Base-by-base conservation (phyloP, 2,329 filamentous ascomycete genomes). In the Alternaria postmessia region DNA sequence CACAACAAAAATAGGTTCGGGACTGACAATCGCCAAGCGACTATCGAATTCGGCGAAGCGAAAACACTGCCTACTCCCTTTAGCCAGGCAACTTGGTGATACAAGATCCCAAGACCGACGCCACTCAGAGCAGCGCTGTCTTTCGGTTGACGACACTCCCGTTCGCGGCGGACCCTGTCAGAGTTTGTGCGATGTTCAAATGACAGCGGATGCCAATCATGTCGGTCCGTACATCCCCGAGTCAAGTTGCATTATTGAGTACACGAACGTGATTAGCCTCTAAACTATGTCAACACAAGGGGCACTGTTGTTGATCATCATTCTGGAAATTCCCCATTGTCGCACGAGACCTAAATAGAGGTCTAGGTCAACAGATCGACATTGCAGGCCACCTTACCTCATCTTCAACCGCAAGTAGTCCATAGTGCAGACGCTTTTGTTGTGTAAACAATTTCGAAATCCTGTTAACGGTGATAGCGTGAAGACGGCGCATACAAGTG, bases 291-390 rank as follows among this genome's bases (percentile, higher is more conserved):
- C 32, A 38, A 36, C 20, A 36, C 20, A 38, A 22, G 46, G 46
- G 22, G 32, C 46, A 26, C 16, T 36, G 32, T 49, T 49, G 46
- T 38, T 49, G 46, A 49, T 49, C 46, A 8, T 49, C 46, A 49
- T 49, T 49, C 32, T 49, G 32, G 30, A 26, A 49, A 49, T 38
- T 20, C 8, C 46, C 46, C 46, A 49, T 38, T 36, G 46, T 49
- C 46, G 30, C 32, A 49, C 46, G 30, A 49, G 46, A 26, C 32
- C 46, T 24, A 49, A 49, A 36, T 32, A 49, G 46, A 49, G 16
- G 14, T n/a, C 46, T 49, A 38, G 32, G 46, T 49, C 46, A n/a
- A 58, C 18, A 58, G 55, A 58, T 58, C 55, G 34, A 41, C 55
- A 22, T 47, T 46, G 32, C 32, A 39, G 24, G 36, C 24, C 49